These are phyloP conservation scores for Picochlorum sp. DNA, from an alignment of 139 green algal species.

Conservation along the genomic window DNA sequence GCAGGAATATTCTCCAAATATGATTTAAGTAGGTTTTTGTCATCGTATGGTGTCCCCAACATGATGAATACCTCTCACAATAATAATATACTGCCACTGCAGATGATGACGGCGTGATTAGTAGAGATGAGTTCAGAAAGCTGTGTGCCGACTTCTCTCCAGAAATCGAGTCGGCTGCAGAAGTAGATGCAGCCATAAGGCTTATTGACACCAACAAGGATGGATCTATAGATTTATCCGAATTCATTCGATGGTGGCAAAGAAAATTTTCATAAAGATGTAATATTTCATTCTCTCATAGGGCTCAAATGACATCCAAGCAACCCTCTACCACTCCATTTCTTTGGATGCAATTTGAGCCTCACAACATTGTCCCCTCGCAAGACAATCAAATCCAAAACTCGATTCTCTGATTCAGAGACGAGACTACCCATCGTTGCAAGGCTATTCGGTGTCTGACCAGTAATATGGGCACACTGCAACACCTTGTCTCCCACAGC, in stretches of 20 bases:
- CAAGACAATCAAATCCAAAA: constrained; percentile 50
- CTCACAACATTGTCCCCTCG: constrained; percentile 27
- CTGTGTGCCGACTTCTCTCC: constrained; percentile 40
- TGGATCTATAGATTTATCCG: constrained; percentile 48
- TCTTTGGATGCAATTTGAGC: constrained; percentile 47
- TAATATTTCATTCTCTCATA: constrained; percentile 3
- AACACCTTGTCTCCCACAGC: constrained; percentile 52
- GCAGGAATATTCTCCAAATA: constrained; percentile 46
- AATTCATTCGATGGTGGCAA: constrained; percentile 44
- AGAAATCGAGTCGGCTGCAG: constrained; percentile 35
- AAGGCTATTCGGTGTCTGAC: constrained; percentile 18
- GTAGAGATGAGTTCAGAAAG: constrained; percentile 39
- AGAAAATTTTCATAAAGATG: constrained; percentile 11
- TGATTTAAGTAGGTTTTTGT: constrained; percentile 26
- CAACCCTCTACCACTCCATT: constrained; percentile 59
- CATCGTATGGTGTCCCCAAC: background rate
- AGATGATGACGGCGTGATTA: constrained; percentile 49
- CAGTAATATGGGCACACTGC: constrained; percentile 37
- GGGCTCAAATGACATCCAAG: constrained; percentile 53
- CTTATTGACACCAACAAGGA: constrained; percentile 53
- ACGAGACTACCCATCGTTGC: constrained; percentile 27
- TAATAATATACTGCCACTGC: background rate
- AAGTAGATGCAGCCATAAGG: constrained; percentile 47
- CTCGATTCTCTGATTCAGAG: constrained; percentile 26
- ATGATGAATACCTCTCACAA: background rate